phyloP scores from a whole-genome alignment of 2,329 filamentous ascomycete genomes.

The Cordyceps sp. region DNA sequence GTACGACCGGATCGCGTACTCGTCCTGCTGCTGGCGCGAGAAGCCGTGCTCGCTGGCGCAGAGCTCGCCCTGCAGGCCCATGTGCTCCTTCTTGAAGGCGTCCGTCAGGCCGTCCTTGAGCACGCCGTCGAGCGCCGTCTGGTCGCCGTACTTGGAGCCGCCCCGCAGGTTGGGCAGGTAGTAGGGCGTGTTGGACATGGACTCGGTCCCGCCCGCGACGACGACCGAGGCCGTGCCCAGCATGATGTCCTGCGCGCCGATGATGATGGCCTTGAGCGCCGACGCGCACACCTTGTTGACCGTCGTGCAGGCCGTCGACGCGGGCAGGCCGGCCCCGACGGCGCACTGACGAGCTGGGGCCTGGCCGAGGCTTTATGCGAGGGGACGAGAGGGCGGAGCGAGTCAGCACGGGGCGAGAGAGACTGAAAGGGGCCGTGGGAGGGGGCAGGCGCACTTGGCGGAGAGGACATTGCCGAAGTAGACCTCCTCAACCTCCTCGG shows the following conservation, averaged over 20 bases:
- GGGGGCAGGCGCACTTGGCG: slow-evolving; percentile 51
- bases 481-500: slow-evolving; percentile 84
- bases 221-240: slow-evolving; percentile 86
- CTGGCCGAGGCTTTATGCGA: slow-evolving; percentile 68
- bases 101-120: slow-evolving; percentile 91
- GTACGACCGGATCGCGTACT: slow-evolving; percentile 90
- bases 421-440: neutral
- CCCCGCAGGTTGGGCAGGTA: slow-evolving; percentile 78
- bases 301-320: slow-evolving; percentile 72
- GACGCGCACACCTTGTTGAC: slow-evolving; percentile 99
- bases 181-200: slow-evolving; percentile 96
- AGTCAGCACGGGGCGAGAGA: neutral
- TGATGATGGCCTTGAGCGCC: slow-evolving; percentile 80
- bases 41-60: slow-evolving; percentile 74
- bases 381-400: too few relatives aligned
- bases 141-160: slow-evolving; percentile 88
- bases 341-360: slow-evolving; percentile 92
- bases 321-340: slow-evolving; percentile 68
- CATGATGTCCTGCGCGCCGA: slow-evolving; percentile 94
- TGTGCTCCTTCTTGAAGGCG: slow-evolving; percentile 90
- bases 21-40: slow-evolving; percentile 74
- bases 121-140: slow-evolving; percentile 76
- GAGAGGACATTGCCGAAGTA: slow-evolving; percentile 98
- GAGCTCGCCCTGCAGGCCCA: slow-evolving; percentile 86
- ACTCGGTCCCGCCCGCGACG: slow-evolving; percentile 88